These are phyloP conservation scores for Zangia roseola DNA, from an alignment of 768 basidiomycete species.

Conservation along the genomic window DNA sequence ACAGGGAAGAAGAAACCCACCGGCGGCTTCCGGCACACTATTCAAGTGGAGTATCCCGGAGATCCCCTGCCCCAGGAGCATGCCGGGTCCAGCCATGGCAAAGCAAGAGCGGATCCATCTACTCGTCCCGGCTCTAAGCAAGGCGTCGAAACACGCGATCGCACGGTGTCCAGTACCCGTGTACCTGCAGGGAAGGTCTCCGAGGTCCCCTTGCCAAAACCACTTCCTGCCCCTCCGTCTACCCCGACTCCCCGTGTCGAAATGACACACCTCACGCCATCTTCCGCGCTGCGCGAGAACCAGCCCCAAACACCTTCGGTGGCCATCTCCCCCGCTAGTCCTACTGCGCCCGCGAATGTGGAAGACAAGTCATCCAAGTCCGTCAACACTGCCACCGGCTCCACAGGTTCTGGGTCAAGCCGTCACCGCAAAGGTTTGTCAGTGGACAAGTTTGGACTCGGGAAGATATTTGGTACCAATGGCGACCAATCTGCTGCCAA, in stretches of 20 bases:
- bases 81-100: conserved; percentile 22
- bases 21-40: conserved; percentile 76
- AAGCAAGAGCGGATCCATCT: conserved; percentile 15
- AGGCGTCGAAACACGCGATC: conserved; percentile 15
- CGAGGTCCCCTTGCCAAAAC: conserved; percentile 22
- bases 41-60: conserved; percentile 90
- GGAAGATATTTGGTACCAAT: conserved; percentile 64
- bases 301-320: conserved; percentile 30
- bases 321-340: conserved; percentile 43
- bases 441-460: conserved; percentile 75
- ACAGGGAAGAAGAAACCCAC: conserved; percentile 45
- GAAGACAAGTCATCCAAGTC: conserved; percentile 32
- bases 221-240: conserved; percentile 30
- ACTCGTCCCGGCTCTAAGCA: conserved; percentile 16
- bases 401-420: conserved; percentile 42
- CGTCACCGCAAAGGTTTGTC: conserved; percentile 70
- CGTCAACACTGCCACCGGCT: conserved; percentile 27
- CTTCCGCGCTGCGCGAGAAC: conserved; percentile 27
- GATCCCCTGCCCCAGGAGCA: conserved; percentile 39
- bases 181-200: conserved; percentile 18
- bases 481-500: conserved; percentile 33
- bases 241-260: conserved; percentile 24
- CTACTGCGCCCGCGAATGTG: conserved; percentile 33
- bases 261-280: conserved; percentile 19
- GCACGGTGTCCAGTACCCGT: conserved; percentile 14